Percentiles rank a stretch among this genome's conserved stretches.
phyloP scores from a whole-genome alignment of 2,329 filamentous ascomycete species.

The Fonsecaea nubica region DNA sequence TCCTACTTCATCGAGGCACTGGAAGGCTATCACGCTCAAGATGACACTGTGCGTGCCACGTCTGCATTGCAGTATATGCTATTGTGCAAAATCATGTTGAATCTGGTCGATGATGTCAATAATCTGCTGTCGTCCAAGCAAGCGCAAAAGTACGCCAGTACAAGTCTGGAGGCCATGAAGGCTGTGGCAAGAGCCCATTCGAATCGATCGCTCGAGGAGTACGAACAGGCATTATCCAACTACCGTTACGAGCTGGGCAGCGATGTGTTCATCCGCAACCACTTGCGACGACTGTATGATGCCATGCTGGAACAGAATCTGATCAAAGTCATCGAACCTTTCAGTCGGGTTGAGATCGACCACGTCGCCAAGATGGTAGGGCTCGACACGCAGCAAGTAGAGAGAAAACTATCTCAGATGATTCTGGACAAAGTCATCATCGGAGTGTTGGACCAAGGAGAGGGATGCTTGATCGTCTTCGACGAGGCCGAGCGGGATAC shows the following conservation, averaged over 20 bases:
- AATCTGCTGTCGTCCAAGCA: constrained; percentile 94
- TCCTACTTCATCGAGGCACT: constrained; percentile 99
- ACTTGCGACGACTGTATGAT: constrained; percentile 93
- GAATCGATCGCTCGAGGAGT: constrained; percentile 95
- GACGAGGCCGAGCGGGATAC: constrained; percentile 94
- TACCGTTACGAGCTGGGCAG: constrained; percentile 94
- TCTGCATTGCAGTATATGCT: constrained; percentile 99
- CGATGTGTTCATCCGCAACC: constrained; percentile 95
- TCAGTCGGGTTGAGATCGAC: constrained; percentile 93
- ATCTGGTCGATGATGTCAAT: constrained; percentile 94
- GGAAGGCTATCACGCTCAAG: constrained; percentile 93
- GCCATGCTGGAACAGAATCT: constrained; percentile 99
- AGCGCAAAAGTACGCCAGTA: constrained; percentile 92
- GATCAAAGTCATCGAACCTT: constrained; percentile 99
- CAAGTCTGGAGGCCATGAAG: constrained; percentile 98
- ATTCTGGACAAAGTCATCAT: constrained; percentile 99
- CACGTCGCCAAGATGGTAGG: constrained; percentile 98
- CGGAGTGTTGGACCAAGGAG: constrained; percentile 93
- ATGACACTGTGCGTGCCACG: constrained; percentile 88
- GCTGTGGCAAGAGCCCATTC: constrained; percentile 94
- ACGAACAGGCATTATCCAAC: constrained; percentile 86
- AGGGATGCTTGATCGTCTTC: constrained; percentile 95
- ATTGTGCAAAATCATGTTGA: constrained; percentile 99
- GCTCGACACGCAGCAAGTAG: constrained; percentile 92
- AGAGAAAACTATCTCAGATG: constrained; percentile 99